A percentile compares a stretch with the other conserved stretches of the same genome.
Evolutionary conservation across 1,284 basidiomycete genomes (phyloP).

Genomic region (Meira nashicola): DNA sequence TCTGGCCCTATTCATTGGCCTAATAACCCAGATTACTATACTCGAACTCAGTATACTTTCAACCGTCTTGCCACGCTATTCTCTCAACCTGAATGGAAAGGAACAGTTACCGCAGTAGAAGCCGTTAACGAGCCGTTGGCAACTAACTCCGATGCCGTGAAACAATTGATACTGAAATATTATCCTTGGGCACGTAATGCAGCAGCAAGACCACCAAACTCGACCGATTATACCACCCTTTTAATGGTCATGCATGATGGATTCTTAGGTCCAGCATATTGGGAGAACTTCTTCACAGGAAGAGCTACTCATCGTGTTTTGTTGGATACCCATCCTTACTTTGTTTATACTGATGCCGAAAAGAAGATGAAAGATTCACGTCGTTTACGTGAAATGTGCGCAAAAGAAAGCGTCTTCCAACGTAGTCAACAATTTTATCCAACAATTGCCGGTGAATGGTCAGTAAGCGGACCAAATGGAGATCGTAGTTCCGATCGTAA

Average conservation of each 20-base stretch:
- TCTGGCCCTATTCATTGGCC: slow-evolving; percentile 68
- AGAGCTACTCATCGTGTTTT: slow-evolving; percentile 23
- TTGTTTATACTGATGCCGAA: slow-evolving; percentile 36
- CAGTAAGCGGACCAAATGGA: slow-evolving; percentile 34
- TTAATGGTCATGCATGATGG: slow-evolving; percentile 18
- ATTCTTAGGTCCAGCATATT: slow-evolving; percentile 16
- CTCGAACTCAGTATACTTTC: slow-evolving; percentile 67
- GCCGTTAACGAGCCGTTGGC: slow-evolving; percentile 38
- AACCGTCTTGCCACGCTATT: slow-evolving; percentile 55
- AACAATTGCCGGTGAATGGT: slow-evolving; percentile 35
- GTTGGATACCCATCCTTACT: slow-evolving; percentile 43
- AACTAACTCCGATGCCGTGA: slow-evolving; percentile 28
- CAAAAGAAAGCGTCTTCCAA: slow-evolving; percentile 20
- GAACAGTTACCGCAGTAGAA: slow-evolving; percentile 38
- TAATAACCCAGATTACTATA: slow-evolving; percentile 63
- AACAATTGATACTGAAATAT: slow-evolving; percentile 14
- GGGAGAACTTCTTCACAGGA: slow-evolving; percentile 14
- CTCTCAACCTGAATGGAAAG: slow-evolving; percentile 28
- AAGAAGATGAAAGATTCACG: slow-evolving; percentile 26
- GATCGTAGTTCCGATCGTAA: slow-evolving; percentile 29
- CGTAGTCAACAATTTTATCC: slow-evolving; percentile 36
- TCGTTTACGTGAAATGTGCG: slow-evolving; percentile 32
- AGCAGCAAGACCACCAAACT: slow-evolving; percentile 8
- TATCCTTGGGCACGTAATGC: slow-evolving; percentile 18
- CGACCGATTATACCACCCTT: background rate